A percentile compares a stretch with the other conserved stretches of the same genome.
These are phyloP conservation scores for Phytophthora palmivora DNA, from an alignment of 352 stramenopile genomes.

Conservation along the genomic window DNA sequence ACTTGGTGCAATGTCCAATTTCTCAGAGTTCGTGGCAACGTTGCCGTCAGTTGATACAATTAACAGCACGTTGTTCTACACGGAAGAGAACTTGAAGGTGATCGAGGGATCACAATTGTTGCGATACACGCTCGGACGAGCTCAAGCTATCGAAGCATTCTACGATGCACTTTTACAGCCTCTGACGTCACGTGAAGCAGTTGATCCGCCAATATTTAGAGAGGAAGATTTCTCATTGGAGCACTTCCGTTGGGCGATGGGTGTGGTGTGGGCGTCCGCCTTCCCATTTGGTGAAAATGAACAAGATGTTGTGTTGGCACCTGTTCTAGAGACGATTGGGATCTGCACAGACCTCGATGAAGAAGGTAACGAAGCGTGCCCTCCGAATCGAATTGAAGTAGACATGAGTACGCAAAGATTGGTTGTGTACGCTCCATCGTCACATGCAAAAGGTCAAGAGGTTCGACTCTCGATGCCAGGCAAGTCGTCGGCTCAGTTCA, in stretches of 20 bases:
- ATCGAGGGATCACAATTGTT: constrained; percentile 52
- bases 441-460: constrained; percentile 41
- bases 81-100: constrained; percentile 35
- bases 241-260: constrained; percentile 55
- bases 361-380: constrained; percentile 29
- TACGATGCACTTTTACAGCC: constrained; percentile 46
- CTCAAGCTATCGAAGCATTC: constrained; percentile 46
- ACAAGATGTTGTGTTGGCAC: constrained; percentile 45
- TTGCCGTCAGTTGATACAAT: constrained; percentile 30
- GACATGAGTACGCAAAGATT: constrained; percentile 32
- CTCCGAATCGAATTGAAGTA: constrained; percentile 34
- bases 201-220: constrained; percentile 56
- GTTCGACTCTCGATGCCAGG: constrained; percentile 36
- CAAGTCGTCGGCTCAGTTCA: constrained; percentile 51
- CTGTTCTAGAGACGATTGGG: constrained; percentile 50
- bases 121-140: constrained; percentile 34
- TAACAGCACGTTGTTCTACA: constrained; percentile 60
- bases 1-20: constrained; percentile 47
- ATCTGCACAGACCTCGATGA: constrained; percentile 41
- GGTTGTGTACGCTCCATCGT: constrained; percentile 41
- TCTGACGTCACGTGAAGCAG: constrained; percentile 41
- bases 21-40: constrained; percentile 39
- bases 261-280: constrained; percentile 48
- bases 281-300: constrained; percentile 38
- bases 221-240: constrained; percentile 52